Conservation (phyloP, 2,329 filamentous ascomycete species). For the Aureobasidium lini region DNA sequence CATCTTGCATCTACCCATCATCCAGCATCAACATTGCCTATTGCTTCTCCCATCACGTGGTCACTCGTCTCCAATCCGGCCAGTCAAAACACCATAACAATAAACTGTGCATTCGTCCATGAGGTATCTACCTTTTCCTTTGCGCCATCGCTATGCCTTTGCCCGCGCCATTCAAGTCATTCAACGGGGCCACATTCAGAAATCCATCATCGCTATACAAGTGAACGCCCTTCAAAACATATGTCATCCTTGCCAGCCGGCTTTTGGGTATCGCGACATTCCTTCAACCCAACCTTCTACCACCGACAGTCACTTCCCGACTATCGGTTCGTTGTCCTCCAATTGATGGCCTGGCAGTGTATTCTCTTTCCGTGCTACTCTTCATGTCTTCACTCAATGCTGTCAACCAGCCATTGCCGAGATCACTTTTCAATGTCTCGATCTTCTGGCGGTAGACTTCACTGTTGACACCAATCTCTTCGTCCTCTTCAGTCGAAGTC, state of each 20-base stretch:
- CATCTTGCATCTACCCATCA: neutral
- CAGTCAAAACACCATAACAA: neutral
- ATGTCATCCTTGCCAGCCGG: neutral
- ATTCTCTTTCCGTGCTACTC: constrained; percentile 3
- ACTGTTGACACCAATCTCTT: constrained; percentile 22
- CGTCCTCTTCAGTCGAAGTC: constrained; percentile 17
- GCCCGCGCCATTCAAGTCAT: neutral
- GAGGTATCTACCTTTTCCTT: constrained; percentile 8
- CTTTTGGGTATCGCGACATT: neutral
- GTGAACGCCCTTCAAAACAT: neutral
- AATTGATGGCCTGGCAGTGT: constrained; percentile 3
- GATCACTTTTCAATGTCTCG: constrained; percentile 73
- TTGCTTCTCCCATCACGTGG: neutral
- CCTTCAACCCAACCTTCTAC: constrained; percentile 27
- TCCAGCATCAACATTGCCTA: neutral
- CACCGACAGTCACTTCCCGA: constrained; percentile 25
- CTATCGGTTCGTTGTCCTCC: constrained; percentile 20
- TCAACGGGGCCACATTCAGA: neutral
- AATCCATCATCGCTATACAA: constrained; percentile 7
- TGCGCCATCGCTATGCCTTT: constrained; percentile 12
- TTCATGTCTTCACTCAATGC: constrained; percentile 66
- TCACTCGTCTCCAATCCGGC: neutral
- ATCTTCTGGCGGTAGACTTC: constrained; percentile 71
- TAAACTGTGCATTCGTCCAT: neutral
- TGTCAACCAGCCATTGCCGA: constrained; percentile 81